These are phyloP conservation scores for Metarhizium rileyi DNA, from an alignment of 2,329 filamentous ascomycete genomes.

Conservation along the genomic window DNA sequence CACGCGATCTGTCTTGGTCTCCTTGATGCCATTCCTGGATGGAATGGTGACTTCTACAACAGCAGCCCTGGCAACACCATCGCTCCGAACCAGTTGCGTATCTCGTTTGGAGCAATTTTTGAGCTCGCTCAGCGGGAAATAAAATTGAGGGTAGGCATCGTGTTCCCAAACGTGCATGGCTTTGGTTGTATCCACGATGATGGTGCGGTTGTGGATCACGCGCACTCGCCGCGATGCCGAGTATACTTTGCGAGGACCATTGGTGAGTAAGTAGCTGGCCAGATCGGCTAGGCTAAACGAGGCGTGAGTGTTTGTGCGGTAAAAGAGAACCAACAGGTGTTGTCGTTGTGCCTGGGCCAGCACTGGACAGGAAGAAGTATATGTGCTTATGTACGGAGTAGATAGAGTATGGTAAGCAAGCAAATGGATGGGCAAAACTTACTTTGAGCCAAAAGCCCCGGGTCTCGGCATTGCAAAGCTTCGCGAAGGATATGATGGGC, in stretches of 20 bases:
- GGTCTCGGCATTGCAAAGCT: slow-evolving; percentile 6
- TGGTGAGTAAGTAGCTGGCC: slow-evolving; percentile 15
- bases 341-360: too few species aligned
- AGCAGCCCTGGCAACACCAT: slow-evolving; percentile 17
- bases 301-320: background rate
- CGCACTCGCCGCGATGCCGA: slow-evolving; percentile 22
- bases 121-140: slow-evolving; percentile 24
- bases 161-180: slow-evolving; percentile 36
- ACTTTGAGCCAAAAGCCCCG: slow-evolving; percentile 9
- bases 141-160: slow-evolving; percentile 37
- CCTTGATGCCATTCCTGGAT: slow-evolving; percentile 13
- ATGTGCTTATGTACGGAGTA: background rate
- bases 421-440: slow-evolving; percentile 1
- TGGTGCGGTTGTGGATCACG: slow-evolving; percentile 21
- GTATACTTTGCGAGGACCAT: slow-evolving; percentile 16
- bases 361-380: too few species aligned
- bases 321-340: too few species aligned
- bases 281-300: slow-evolving; percentile 18
- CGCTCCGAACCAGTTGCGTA: slow-evolving; percentile 15
- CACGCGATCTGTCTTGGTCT: slow-evolving; percentile 22
- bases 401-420: too few species aligned
- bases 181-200: slow-evolving; percentile 27
- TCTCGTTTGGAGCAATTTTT: slow-evolving; percentile 19
- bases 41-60: slow-evolving; percentile 22
- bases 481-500: background rate